A percentile compares a stretch with the other conserved stretches of the same genome.
Evolutionary conservation across 176 grass and related monocot species (phyloP).

Genomic region (Saccharum spontaneum): DNA sequence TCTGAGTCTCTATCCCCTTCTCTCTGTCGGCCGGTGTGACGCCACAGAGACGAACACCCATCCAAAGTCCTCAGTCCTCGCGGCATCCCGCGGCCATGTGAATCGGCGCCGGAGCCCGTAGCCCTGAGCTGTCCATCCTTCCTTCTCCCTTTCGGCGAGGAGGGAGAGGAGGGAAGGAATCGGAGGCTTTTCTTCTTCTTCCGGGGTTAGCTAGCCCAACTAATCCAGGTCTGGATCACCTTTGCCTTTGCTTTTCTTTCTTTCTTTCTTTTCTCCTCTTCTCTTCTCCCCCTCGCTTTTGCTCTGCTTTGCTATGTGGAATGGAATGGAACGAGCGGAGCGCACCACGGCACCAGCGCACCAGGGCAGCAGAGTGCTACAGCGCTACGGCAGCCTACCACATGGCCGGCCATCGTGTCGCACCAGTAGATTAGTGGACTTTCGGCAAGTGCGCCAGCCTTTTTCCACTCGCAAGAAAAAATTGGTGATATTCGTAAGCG

Average conservation of each 20-base stretch:
- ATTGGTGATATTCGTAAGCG: conserved; percentile 15
- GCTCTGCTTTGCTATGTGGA: conserved; percentile 32
- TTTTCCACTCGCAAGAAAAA: conserved; percentile 26
- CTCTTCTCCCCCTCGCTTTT: background rate
- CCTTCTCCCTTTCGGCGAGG: conserved; percentile 31
- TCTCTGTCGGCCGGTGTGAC: background rate
- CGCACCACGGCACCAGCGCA: background rate
- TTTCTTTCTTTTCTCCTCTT: background rate
- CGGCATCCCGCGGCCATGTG: conserved; percentile 25
- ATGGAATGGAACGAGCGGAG: background rate
- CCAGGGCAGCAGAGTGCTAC: background rate
- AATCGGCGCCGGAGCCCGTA: conserved; percentile 17
- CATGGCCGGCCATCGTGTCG: conserved; percentile 20
- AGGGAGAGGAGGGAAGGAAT: conserved; percentile 54
- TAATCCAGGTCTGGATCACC: background rate
- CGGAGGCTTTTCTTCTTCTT: conserved; percentile 40
- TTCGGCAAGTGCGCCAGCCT: conserved; percentile 52
- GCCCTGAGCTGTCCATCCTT: conserved; percentile 23
- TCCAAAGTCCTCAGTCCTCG: conserved; percentile 32
- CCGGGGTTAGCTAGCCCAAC: conserved; percentile 21
- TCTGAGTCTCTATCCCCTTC: background rate
- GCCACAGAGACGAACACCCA: background rate
- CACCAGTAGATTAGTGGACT: conserved; percentile 32
- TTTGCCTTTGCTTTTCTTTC: background rate
- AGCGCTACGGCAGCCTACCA: conserved; percentile 36